These are phyloP conservation scores for Cladophialophora psammophila DNA, from an alignment of 2,329 filamentous ascomycete species.

Conservation along the genomic window DNA sequence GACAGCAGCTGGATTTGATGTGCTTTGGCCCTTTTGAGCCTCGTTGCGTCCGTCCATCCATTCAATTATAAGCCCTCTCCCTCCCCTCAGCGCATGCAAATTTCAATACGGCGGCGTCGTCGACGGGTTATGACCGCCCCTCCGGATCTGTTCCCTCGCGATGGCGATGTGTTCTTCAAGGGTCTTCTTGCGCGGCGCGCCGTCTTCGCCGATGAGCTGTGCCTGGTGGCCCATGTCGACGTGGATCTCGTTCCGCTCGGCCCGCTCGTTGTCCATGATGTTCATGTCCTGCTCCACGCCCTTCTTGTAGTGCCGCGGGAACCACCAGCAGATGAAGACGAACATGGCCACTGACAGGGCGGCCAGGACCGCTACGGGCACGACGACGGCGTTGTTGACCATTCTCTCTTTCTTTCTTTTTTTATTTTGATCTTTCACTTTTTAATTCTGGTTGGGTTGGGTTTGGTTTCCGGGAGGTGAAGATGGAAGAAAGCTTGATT, in stretches of 20 bases:
- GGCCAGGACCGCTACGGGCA: constrained; percentile 27
- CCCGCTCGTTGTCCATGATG: constrained; percentile 28
- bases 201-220: background rate
- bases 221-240: background rate
- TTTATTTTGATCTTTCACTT: no score
- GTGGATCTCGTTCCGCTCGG: constrained; percentile 1
- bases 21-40: no score
- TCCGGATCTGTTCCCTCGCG: constrained; percentile 13
- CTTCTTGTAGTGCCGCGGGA: constrained; percentile 31
- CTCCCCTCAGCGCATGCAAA: background rate
- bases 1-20: no score
- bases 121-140: constrained; percentile 10
- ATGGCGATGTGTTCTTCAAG: constrained; percentile 23
- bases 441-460: no score
- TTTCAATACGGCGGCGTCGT: constrained; percentile 14
- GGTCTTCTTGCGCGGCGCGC: constrained; percentile 1
- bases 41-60: no score
- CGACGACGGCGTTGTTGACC: constrained; percentile 24
- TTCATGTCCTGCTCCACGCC: constrained; percentile 40
- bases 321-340: constrained; percentile 36
- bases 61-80: no score
- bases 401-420: constrained; percentile 12
- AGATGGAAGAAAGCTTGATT: background rate
- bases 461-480: background rate
- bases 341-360: constrained; percentile 27